Conservation (phyloP, 805 yeast genomes). For the Pichia thaimueangensis region DNA sequence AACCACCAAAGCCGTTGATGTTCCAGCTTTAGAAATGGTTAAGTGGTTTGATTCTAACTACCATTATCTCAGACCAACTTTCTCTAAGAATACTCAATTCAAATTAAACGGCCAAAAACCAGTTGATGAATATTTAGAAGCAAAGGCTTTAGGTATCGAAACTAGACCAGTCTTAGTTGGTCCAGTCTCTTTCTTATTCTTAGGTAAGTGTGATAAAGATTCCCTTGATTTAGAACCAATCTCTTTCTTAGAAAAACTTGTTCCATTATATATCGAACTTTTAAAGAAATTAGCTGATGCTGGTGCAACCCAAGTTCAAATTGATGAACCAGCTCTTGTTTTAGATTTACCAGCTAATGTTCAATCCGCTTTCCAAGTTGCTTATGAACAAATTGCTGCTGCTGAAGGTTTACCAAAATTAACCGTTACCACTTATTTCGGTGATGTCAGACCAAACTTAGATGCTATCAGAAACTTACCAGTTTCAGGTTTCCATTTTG, state of each 20-base stretch:
- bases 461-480: conserved; percentile 83
- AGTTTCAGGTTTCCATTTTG: conserved; percentile 94
- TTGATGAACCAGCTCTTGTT: conserved; percentile 96
- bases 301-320: conserved; percentile 92
- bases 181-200: conserved; percentile 89
- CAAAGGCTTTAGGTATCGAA: conserved; percentile 90
- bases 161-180: conserved; percentile 97
- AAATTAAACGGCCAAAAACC: conserved; percentile 96
- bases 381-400: conserved; percentile 70
- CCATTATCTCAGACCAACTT: conserved; percentile 99
- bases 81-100: conserved; percentile 90
- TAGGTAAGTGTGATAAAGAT: conserved; percentile 99
- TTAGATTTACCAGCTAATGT: conserved; percentile 83
- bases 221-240: conserved; percentile 93
- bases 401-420: conserved; percentile 71
- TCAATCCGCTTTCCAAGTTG: conserved; percentile 81
- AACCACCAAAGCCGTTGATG: conserved; percentile 85
- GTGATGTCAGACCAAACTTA: conserved; percentile 97
- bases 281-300: conserved; percentile 83
- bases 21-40: conserved; percentile 98
- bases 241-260: conserved; percentile 75
- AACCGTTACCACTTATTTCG: conserved; percentile 87
- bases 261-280: conserved; percentile 90
- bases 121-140: conserved; percentile 95
- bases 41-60: conserved; percentile 99